These are phyloP conservation scores for Globisporangium takayamanum DNA, from an alignment of 352 stramenopile genomes.

Conservation along the genomic window DNA sequence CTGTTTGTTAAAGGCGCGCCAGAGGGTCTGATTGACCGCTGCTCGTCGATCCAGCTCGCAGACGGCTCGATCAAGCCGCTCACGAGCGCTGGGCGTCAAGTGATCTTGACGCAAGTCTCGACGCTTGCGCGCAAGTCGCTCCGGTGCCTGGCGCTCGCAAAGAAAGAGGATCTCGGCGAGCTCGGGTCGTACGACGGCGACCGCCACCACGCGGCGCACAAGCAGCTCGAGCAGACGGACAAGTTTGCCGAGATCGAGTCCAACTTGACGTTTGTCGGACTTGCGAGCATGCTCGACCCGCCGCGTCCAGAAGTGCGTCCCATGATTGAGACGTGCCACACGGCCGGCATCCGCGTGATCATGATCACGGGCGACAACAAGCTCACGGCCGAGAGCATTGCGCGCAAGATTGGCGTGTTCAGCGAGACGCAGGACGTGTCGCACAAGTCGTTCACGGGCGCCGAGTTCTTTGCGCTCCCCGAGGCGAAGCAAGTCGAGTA, in stretches of 20 bases:
- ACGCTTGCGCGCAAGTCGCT: conserved; percentile 91
- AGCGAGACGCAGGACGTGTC: conserved; percentile 76
- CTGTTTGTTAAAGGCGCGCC: conserved; percentile 98
- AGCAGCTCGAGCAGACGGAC: conserved; percentile 71
- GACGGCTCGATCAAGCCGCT: conserved; percentile 92
- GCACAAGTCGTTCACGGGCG: conserved; percentile 91
- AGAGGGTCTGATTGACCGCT: conserved; percentile 95
- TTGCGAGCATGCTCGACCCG: conserved; percentile 98
- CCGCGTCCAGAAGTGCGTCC: conserved; percentile 94
- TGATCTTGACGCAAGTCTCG: conserved; percentile 89
- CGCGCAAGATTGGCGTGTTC: conserved; percentile 96
- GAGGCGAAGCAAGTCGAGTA: conserved; percentile 89
- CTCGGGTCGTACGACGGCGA: conserved; percentile 78
- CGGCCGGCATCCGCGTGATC: conserved; percentile 97
- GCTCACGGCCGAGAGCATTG: conserved; percentile 97
- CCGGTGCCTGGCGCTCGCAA: conserved; percentile 94
- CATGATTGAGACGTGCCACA: conserved; percentile 94
- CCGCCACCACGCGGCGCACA: conserved; percentile 80
- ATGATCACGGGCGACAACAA: conserved; percentile 99
- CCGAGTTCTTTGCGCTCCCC: conserved; percentile 93
- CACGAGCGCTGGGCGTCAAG: conserved; percentile 78
- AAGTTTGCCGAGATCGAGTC: conserved; percentile 94
- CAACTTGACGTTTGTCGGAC: conserved; percentile 94
- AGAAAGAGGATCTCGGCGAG: conserved; percentile 91
- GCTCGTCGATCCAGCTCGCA: conserved; percentile 89